Conservation (phyloP, 192 early-diverging fungal species). For the Mortierella alpina region DNA sequence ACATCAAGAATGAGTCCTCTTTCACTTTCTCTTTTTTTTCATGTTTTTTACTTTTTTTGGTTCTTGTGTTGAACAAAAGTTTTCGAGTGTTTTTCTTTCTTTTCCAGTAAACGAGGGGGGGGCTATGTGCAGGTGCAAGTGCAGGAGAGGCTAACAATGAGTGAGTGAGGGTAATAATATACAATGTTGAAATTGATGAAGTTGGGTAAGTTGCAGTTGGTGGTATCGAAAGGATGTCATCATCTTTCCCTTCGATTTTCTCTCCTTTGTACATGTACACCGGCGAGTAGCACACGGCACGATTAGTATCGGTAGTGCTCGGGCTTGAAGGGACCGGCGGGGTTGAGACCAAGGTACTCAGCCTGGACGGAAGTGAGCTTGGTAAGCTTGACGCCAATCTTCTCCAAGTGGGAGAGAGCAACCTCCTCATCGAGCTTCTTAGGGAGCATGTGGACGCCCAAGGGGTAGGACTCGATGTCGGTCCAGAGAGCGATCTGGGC, state of each 20-base stretch:
- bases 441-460: slow-evolving; percentile 98
- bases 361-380: slow-evolving; percentile 58
- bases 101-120: neutral
- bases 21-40: too few relatives aligned
- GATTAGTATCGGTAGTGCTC: slow-evolving; percentile 91
- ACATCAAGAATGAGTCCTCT: too few relatives aligned
- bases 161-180: slow-evolving; percentile 5
- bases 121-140: slow-evolving; percentile 11
- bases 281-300: neutral
- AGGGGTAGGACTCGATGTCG: slow-evolving; percentile 82
- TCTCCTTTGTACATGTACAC: slow-evolving; percentile 12
- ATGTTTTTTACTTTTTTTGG: too few relatives aligned
- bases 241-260: neutral
- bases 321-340: slow-evolving; percentile 91
- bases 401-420: slow-evolving; percentile 90
- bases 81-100: too few relatives aligned
- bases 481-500: slow-evolving; percentile 99
- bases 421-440: slow-evolving; percentile 99
- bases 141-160: slow-evolving; percentile 2
- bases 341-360: slow-evolving; percentile 22
- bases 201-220: neutral
- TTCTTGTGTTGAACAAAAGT: too few relatives aligned
- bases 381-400: slow-evolving; percentile 95
- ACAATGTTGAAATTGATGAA: slow-evolving; percentile 21
- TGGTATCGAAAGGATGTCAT: neutral